Evolutionary conservation across 2,329 filamentous ascomycete species (phyloP).

Genomic region (Podosphaera aphanis): DNA sequence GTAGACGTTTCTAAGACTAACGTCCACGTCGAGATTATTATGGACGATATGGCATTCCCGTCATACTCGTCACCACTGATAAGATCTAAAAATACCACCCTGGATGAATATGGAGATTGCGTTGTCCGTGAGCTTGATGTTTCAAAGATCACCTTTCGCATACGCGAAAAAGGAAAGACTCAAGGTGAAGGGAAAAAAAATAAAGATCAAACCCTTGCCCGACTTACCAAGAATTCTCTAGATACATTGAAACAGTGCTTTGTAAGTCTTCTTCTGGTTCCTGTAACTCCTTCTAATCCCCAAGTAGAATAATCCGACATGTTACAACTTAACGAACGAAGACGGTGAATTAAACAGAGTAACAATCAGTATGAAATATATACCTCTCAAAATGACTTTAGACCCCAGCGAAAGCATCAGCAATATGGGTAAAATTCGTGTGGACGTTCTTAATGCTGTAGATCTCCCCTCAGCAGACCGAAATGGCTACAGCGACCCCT

Average conservation of each 20-base stretch:
- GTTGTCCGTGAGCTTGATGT: constrained; percentile 96
- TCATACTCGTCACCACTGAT: constrained; percentile 65
- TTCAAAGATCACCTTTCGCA: constrained; percentile 69
- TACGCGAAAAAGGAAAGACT: constrained; percentile 58
- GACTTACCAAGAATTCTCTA: constrained; percentile 62
- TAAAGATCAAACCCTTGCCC: constrained; percentile 52
- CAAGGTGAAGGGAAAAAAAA: constrained; percentile 40
- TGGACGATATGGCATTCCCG: constrained; percentile 86
- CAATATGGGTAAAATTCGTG: constrained; percentile 86
- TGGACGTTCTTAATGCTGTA: constrained; percentile 71
- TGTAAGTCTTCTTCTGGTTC: constrained; percentile 26
- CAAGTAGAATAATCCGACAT: constrained; percentile 65
- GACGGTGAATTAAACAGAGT: constrained; percentile 57
- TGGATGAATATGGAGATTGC: constrained; percentile 86
- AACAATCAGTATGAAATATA: constrained; percentile 81
- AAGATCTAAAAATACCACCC: constrained; percentile 41
- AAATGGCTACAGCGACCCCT: constrained; percentile 93
- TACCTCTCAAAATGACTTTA: constrained; percentile 81
- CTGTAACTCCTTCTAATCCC: constrained; percentile 3
- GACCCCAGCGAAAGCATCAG: constrained; percentile 94
- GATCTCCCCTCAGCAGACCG: constrained; percentile 84
- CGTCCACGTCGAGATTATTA: constrained; percentile 63
- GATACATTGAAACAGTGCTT: constrained; percentile 73
- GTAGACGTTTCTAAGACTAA: constrained; percentile 58
- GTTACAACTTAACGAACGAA: constrained; percentile 54